These are phyloP conservation scores for Alternaria conjuncta DNA, from an alignment of 2,329 filamentous ascomycete genomes.

Conservation along the genomic window DNA sequence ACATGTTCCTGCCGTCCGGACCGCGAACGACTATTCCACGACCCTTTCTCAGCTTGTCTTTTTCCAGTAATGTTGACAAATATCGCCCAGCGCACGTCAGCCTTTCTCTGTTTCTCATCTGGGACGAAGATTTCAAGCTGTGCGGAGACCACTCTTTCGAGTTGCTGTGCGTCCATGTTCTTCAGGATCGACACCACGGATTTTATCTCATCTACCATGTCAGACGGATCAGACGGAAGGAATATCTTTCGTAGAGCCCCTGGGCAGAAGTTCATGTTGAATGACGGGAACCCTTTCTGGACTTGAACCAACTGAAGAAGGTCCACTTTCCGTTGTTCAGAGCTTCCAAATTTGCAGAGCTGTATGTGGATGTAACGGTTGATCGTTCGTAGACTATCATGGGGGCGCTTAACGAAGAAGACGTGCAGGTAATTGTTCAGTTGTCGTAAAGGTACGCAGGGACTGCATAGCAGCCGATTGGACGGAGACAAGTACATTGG, in stretches of 20 bases:
- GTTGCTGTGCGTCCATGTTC: not conserved
- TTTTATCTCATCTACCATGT: not conserved
- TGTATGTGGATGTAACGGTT: not conserved
- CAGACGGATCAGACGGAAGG: no score
- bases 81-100: fast-evolving
- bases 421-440: not conserved
- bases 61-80: not conserved
- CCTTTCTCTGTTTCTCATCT: not conserved
- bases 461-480: not conserved
- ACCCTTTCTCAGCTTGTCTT: not conserved
- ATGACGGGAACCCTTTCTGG: not conserved
- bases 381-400: not conserved
- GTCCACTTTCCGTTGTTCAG: not conserved
- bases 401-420: not conserved
- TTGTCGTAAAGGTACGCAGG: not conserved
- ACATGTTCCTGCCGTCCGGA: not conserved
- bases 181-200: not conserved
- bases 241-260: no score
- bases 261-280: not conserved
- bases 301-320: not conserved
- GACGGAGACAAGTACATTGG: not conserved
- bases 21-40: not conserved
- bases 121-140: not conserved
- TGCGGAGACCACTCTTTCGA: not conserved
- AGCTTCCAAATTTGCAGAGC: not conserved